These are phyloP conservation scores for Boletus sp. DNA, from an alignment of 768 basidiomycete genomes.

Conservation along the genomic window DNA sequence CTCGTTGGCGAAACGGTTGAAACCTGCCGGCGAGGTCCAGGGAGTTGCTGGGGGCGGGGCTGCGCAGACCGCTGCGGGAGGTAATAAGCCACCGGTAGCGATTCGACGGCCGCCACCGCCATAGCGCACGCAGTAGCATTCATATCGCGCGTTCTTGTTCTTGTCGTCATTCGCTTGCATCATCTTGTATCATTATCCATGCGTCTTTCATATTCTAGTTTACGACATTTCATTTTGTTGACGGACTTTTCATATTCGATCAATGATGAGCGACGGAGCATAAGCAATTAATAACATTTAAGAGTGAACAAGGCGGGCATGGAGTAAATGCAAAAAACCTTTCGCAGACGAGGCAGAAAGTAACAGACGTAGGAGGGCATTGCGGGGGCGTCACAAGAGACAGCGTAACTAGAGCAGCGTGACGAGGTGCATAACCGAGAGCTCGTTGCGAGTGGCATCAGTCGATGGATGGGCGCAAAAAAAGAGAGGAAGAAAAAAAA, in stretches of 20 bases:
- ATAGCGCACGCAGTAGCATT: background rate
- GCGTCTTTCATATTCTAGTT: background rate
- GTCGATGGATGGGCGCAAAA: background rate
- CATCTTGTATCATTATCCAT: conserved; percentile 24
- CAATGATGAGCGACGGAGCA: background rate
- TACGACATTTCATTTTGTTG: background rate
- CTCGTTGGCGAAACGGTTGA: conserved; percentile 65
- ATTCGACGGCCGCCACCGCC: conserved; percentile 33
- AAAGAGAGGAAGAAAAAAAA: background rate
- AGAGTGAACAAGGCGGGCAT: background rate
- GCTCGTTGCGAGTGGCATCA: conserved; percentile 20
- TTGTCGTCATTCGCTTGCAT: too few relatives aligned
- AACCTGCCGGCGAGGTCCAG: conserved; percentile 40
- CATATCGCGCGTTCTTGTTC: too few relatives aligned
- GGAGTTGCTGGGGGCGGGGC: background rate
- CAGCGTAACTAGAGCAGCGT: conserved; percentile 10
- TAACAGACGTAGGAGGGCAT: conserved; percentile 10
- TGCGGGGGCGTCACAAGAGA: conserved; percentile 5
- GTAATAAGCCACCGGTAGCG: conserved; percentile 33
- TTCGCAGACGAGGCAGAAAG: conserved; percentile 8
- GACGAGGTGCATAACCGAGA: conserved; percentile 18
- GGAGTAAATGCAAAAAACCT: background rate
- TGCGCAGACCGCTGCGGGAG: conserved; percentile 3
- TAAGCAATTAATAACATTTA: conserved; percentile 21
- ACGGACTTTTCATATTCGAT: background rate